Evolutionary conservation across 345 rosid species (phyloP), one percentile per base, ranked within the genome.

Genomic region (Euphorbia peplus): DNA sequence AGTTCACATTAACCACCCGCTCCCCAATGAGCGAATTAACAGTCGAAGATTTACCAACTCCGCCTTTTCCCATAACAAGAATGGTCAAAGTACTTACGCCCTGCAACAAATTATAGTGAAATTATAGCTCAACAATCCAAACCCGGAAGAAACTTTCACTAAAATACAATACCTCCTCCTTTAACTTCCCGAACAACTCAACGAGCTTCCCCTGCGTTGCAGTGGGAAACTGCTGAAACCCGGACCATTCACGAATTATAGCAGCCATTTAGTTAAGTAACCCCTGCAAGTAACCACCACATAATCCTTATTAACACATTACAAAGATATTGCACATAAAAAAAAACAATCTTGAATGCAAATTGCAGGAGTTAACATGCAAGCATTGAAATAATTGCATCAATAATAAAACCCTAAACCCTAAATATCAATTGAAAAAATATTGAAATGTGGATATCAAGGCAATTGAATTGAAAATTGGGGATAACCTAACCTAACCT

Each of bases 41-140:
- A 56, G 97, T 87, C 1, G 97, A 91, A 14, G 97, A 91, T 70
- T 91, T 91, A 50, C 95, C 97, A 61, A 87, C 88, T 47, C 97
- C 95, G n/a, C 92, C 95, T 81, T 91, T 91, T 60, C 97, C 97
- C 88, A 91, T 78, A 41, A 89, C 97, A 73, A 91, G 86, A 57
- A 91, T 84, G 0, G 97, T 87, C 83, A 89, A 64, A 13, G 85
- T 83, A 81, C 76, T 81, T 62, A 83, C 85, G 71, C 85, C 81
- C 97, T 91, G 83, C 53, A 48, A 51, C 16, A 18, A 37, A 6
- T 54, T 44, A 64, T 16, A 24, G 47, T 64, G 52, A 76, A 56
- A 63, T 63, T 12, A 32, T 52, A 50, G 53, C 21, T 18, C 44
- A 21, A 0, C 44, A 48, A 32, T 3, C 44, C 55, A 68, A 51